These are phyloP conservation scores for Artemisia tridentata DNA, from an alignment of 129 eudicot species.

Conservation along the genomic window DNA sequence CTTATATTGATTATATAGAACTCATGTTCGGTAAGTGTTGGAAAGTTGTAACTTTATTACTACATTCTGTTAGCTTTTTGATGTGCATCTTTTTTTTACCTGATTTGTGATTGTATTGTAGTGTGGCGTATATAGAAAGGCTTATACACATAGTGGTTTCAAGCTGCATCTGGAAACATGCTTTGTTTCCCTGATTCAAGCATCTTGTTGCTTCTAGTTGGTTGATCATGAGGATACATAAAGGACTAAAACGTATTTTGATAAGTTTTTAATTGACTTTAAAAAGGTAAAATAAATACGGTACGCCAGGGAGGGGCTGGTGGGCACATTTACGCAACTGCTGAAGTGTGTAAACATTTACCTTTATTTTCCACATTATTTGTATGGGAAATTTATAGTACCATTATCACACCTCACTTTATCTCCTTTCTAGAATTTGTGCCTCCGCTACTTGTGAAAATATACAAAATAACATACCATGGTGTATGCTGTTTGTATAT, in stretches of 20 bases:
- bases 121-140: no score
- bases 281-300: not conserved
- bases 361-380: no score
- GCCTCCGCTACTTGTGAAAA: not conserved
- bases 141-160: not conserved
- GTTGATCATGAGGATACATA: not conserved
- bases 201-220: not conserved
- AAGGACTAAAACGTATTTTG: not conserved
- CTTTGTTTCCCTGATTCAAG: not conserved
- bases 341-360: no score
- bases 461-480: not conserved
- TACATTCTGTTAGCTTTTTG: not conserved
- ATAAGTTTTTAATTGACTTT: not conserved
- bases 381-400: no score
- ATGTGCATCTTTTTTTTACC: not conserved
- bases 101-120: not conserved
- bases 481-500: not conserved
- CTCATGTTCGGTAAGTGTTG: no score
- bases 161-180: slow-evolving; percentile 3
- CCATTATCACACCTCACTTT: no score
- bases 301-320: no score
- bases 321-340: no score
- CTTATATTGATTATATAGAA: no score
- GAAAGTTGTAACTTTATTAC: no score
- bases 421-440: not conserved